Evolutionary conservation across 805 yeast species (phyloP).

Genomic region (Metschnikowia anglica): DNA sequence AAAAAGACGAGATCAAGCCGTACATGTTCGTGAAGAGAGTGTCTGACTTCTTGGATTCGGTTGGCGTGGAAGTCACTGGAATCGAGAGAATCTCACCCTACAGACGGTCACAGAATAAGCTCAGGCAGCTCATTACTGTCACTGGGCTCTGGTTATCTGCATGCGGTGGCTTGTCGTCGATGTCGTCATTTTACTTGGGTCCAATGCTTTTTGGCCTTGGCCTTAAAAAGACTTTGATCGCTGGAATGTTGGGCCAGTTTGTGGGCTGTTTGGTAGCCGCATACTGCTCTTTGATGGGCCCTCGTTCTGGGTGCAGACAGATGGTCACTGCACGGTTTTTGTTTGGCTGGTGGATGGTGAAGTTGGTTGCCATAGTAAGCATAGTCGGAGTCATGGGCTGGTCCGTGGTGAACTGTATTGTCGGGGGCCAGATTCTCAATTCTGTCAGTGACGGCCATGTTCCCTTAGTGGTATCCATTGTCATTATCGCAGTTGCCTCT

Average conservation of each 20-base stretch:
- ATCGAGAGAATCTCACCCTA: conserved; percentile 71
- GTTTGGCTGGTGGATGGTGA: conserved; percentile 85
- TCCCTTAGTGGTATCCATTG: conserved; percentile 71
- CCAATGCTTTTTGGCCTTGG: conserved; percentile 70
- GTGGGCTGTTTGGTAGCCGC: conserved; percentile 79
- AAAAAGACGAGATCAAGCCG: conserved; percentile 16
- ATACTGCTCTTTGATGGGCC: conserved; percentile 84
- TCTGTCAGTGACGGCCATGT: conserved; percentile 63
- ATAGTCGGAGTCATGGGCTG: conserved; percentile 84
- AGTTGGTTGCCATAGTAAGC: conserved; percentile 68
- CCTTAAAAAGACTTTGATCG: conserved; percentile 57
- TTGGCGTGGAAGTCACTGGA: conserved; percentile 74
- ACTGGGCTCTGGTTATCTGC: conserved; percentile 82
- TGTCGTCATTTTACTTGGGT: conserved; percentile 80
- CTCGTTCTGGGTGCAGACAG: conserved; percentile 85
- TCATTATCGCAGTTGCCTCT: conserved; percentile 64
- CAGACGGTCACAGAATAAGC: conserved; percentile 50
- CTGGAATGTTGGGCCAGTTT: conserved; percentile 62
- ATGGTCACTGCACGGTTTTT: conserved; percentile 79
- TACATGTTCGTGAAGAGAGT: conserved; percentile 14
- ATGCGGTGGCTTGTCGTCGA: conserved; percentile 83
- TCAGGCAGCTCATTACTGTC: conserved; percentile 43
- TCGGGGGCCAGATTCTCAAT: conserved; percentile 80
- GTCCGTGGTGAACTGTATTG: conserved; percentile 87
- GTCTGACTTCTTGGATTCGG: conserved; percentile 41